These are phyloP conservation scores for Arthrocladium fulminans DNA, from an alignment of 2,329 filamentous ascomycete species.

Conservation along the genomic window DNA sequence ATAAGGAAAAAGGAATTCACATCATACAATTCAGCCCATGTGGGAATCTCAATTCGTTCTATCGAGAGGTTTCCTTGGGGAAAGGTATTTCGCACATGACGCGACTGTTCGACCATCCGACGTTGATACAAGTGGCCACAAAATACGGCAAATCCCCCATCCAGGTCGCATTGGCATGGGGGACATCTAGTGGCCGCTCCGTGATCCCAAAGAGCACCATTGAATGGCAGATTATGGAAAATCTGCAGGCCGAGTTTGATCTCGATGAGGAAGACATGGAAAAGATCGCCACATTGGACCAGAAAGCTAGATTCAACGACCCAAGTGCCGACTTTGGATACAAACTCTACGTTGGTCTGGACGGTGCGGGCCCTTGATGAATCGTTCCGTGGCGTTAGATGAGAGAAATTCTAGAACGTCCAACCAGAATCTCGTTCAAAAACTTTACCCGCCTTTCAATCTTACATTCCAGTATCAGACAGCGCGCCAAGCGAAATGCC, in stretches of 20 bases:
- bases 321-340: conserved; percentile 15
- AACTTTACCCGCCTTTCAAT: too few species aligned
- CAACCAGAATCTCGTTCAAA: too few species aligned
- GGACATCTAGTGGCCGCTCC: conserved; percentile 32
- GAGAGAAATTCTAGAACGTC: too few species aligned
- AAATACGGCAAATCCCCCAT: conserved; percentile 31
- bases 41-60: neutral
- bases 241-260: conserved; percentile 30
- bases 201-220: conserved; percentile 36
- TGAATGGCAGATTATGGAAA: conserved; percentile 33
- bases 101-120: conserved; percentile 30
- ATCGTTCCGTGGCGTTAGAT: too few species aligned
- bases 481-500: too few species aligned
- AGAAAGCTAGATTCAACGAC: conserved; percentile 19
- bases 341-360: conserved; percentile 14
- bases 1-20: too few species aligned
- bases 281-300: conserved; percentile 26
- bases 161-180: conserved; percentile 34
- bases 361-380: too few species aligned
- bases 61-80: neutral
- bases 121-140: conserved; percentile 29
- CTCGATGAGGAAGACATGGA: conserved; percentile 33
- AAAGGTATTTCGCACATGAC: conserved; percentile 22
- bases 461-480: too few species aligned
- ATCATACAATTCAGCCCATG: neutral